phyloP scores from a whole-genome alignment of 2,329 filamentous ascomycete species.

The Fusarium stilboides region DNA sequence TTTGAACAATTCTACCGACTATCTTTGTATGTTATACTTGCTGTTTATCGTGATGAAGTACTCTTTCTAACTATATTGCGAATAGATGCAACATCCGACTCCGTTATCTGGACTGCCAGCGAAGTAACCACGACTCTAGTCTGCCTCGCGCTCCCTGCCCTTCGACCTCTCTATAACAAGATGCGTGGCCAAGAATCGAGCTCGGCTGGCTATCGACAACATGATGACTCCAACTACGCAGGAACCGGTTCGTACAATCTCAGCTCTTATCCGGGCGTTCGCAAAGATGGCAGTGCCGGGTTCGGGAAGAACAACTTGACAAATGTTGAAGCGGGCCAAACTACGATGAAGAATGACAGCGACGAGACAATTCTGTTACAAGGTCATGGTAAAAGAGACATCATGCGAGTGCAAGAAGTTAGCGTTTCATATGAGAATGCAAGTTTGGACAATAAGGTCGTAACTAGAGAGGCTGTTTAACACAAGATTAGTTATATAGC shows the following conservation, averaged over 20 bases:
- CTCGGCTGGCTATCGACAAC: constrained; percentile 1
- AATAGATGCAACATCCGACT: constrained; percentile 5
- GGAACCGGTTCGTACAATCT: too few relatives aligned
- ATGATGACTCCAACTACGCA: constrained; percentile 1
- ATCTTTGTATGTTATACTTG: neutral
- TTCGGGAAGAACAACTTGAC: neutral
- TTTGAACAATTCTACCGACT: neutral
- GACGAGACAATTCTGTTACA: constrained; percentile 6
- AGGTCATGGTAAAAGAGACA: neutral
- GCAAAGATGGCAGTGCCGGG: neutral
- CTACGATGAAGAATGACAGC: constrained; percentile 2
- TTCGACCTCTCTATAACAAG: constrained; percentile 7
- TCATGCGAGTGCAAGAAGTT: neutral
- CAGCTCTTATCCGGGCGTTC: neutral
- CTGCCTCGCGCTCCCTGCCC: constrained; percentile 1
- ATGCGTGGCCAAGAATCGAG: constrained; percentile 1
- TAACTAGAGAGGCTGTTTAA: too few relatives aligned
- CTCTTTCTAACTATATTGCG: neutral
- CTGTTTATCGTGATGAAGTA: too few relatives aligned
- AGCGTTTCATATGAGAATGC: neutral
- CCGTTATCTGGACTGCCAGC: constrained; percentile 8
- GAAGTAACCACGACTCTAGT: constrained; percentile 15
- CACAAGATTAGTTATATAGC: too few relatives aligned
- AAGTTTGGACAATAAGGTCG: too few relatives aligned
- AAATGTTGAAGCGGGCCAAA: neutral